Evolutionary conservation across 139 green algal genomes (phyloP).

Genomic region (Ettlia oleoabundans): DNA sequence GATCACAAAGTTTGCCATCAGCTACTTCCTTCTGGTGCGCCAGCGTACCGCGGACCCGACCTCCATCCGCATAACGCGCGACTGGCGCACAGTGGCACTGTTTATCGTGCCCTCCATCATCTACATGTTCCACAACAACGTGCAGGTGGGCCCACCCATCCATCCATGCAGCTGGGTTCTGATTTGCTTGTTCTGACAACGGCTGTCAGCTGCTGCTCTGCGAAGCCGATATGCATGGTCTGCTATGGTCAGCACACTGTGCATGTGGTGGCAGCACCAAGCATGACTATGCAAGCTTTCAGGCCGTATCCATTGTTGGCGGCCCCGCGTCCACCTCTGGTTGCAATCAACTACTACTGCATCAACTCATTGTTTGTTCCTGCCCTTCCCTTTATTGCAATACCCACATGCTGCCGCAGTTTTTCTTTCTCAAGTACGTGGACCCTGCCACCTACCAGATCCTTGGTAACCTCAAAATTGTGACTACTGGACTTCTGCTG

Average conservation of each 20-base stretch:
- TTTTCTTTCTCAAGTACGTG: conserved; percentile 61
- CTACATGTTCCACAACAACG: conserved; percentile 76
- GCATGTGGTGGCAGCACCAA: no score
- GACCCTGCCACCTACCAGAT: conserved; percentile 75
- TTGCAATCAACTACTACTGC: no score
- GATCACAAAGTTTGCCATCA: conserved; percentile 57
- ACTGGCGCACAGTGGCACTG: conserved; percentile 36
- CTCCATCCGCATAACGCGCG: conserved; percentile 36
- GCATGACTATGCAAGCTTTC: no score
- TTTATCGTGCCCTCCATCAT: conserved; percentile 72
- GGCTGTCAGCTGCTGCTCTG: no score
- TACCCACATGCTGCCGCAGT: conserved; percentile 33
- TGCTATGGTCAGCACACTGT: no score
- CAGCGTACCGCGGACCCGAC: conserved; percentile 26
- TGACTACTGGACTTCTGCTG: conserved; percentile 70
- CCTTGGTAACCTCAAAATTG: conserved; percentile 78
- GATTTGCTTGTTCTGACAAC: no score
- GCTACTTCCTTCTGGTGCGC: conserved; percentile 41
- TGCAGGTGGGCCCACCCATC: no score
- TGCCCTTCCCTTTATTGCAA: neutral
- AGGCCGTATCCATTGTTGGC: no score
- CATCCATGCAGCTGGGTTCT: no score
- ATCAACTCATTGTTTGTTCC: neutral
- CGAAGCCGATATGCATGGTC: no score
- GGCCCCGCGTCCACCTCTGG: no score